Evolutionary conservation across 2,329 filamentous ascomycete genomes (phyloP).

Genomic region (Stemphylium lycopersici): DNA sequence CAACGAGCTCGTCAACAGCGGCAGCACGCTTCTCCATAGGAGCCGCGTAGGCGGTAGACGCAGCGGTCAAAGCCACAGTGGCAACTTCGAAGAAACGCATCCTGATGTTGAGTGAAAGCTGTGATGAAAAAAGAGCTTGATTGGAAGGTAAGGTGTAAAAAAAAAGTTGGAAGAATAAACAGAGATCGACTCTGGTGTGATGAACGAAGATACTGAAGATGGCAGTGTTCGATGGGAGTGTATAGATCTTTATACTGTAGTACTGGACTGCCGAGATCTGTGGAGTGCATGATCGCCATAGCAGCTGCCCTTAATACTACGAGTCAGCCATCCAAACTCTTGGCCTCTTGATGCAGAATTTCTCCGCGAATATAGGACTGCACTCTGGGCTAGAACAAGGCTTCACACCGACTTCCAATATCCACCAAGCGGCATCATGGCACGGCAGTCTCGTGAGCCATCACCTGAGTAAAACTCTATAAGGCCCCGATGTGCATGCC

Average conservation of each 20-base stretch:
- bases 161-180: constrained; percentile 20
- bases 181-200: constrained; percentile 23
- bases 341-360: constrained; percentile 16
- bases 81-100: constrained; percentile 39
- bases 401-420: constrained; percentile 8
- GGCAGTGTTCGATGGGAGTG: background rate
- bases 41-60: constrained; percentile 29
- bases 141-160: constrained; percentile 2
- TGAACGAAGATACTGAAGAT: constrained; percentile 5
- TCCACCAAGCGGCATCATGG: constrained; percentile 30
- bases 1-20: constrained; percentile 43
- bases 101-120: constrained; percentile 7
- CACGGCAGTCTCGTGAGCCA: constrained; percentile 8
- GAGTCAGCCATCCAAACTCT: constrained; percentile 7
- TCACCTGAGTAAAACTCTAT: background rate
- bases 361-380: constrained; percentile 19
- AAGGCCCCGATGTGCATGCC: constrained; percentile 6
- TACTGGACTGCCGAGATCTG: constrained; percentile 5
- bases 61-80: constrained; percentile 33
- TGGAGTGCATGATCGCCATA: constrained; percentile 17
- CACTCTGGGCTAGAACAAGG: constrained; percentile 2
- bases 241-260: constrained; percentile 17
- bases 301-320: constrained; percentile 25
- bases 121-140: background rate
- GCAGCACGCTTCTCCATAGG: constrained; percentile 37